These are phyloP conservation scores for Tetrapisispora phaffii DNA, from an alignment of 805 yeast genomes.

Conservation along the genomic window DNA sequence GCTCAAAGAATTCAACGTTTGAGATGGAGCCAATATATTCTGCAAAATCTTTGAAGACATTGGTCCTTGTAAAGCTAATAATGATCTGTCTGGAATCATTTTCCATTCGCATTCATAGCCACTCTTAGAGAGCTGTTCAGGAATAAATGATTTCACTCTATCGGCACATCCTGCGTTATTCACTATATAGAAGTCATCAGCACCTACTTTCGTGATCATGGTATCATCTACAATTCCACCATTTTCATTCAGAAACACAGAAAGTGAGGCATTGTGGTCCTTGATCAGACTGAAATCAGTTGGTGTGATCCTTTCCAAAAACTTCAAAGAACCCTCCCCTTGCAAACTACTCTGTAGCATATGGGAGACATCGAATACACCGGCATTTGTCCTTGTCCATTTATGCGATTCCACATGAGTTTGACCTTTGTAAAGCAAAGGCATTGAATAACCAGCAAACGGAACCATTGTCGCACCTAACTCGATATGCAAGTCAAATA, in stretches of 20 bases:
- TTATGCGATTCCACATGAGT: conserved; percentile 86
- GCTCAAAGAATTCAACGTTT: conserved; percentile 42
- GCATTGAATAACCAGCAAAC: conserved; percentile 95
- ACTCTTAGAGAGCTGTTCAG: conserved; percentile 21
- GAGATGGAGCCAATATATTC: conserved; percentile 40
- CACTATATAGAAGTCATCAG: conserved; percentile 65
- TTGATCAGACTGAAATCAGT: conserved; percentile 57
- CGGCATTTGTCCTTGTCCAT: conserved; percentile 85
- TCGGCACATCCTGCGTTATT: conserved; percentile 94
- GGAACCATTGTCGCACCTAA: conserved; percentile 88
- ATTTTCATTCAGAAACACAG: conserved; percentile 60
- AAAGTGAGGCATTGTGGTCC: conserved; percentile 56
- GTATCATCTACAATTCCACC: conserved; percentile 94
- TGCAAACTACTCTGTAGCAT: conserved; percentile 82
- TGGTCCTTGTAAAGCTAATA: conserved; percentile 93
- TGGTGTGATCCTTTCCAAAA: conserved; percentile 80
- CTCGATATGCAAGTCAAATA: conserved; percentile 67
- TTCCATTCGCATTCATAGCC: conserved; percentile 28
- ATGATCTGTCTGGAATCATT: conserved; percentile 52
- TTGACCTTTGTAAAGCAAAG: conserved; percentile 77
- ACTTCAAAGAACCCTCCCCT: conserved; percentile 58
- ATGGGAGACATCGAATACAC: conserved; percentile 92
- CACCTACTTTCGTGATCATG: conserved; percentile 70
- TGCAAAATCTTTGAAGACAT: conserved; percentile 58
- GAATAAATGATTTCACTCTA: conserved; percentile 56